phyloP scores from a whole-genome alignment of 345 rosid genomes.

The Diplotaxis tenuifolia region DNA sequence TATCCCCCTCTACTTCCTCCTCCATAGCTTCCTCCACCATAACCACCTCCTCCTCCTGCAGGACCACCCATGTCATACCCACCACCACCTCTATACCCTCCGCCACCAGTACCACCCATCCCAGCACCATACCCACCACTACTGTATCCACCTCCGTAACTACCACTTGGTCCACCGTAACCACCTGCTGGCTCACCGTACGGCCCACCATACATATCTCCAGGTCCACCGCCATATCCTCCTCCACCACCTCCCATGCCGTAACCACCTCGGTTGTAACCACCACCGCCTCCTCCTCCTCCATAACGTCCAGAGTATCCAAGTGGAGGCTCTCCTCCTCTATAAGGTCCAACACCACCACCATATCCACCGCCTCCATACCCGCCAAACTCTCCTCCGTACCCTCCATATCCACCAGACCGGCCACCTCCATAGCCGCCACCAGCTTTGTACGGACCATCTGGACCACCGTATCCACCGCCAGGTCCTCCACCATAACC shows the following conservation, averaged over 20 bases:
- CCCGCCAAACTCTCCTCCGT: slow-evolving; percentile 65
- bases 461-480: slow-evolving; percentile 50
- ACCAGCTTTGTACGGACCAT: slow-evolving; percentile 62
- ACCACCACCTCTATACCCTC: slow-evolving; percentile 43
- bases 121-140: slow-evolving; percentile 44
- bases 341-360: slow-evolving; percentile 60
- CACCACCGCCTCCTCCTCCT: slow-evolving; percentile 48
- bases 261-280: slow-evolving; percentile 68
- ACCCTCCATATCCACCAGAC: slow-evolving; percentile 60
- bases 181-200: slow-evolving; percentile 45
- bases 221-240: slow-evolving; percentile 54
- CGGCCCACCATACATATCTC: slow-evolving; percentile 61
- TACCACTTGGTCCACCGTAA: slow-evolving; percentile 39
- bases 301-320: slow-evolving; percentile 80
- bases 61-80: slow-evolving; percentile 45
- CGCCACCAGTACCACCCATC: slow-evolving; percentile 32
- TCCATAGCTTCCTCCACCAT: slow-evolving; percentile 51
- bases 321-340: slow-evolving; percentile 77
- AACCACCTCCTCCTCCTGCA: slow-evolving; percentile 54
- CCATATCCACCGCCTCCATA: slow-evolving; percentile 74
- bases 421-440: slow-evolving; percentile 59
- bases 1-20: slow-evolving; percentile 60
- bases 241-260: slow-evolving; percentile 62
- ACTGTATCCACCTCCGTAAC: slow-evolving; percentile 49
- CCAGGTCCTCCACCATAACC: slow-evolving; percentile 64